Conservation (phyloP, 192 early-diverging fungal species). For the Lunasporangiospora selenospora region DNA sequence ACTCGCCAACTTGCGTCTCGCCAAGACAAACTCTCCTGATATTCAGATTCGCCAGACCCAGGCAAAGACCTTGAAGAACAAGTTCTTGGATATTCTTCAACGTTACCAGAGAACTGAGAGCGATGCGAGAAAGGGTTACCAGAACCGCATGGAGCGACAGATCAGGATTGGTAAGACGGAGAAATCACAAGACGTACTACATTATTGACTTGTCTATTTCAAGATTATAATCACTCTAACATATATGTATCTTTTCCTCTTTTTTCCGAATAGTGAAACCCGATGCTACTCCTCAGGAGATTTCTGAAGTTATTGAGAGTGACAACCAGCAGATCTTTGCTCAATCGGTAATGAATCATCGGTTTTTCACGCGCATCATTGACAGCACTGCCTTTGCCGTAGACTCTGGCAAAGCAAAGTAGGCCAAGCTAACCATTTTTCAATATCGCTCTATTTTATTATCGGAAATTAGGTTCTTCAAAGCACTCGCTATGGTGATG, state of each 20-base stretch:
- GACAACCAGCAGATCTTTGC: conserved; percentile 76
- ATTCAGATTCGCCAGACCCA: conserved; percentile 45
- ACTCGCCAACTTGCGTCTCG: conserved; percentile 24
- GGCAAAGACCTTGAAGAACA: conserved; percentile 60
- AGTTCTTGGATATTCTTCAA: conserved; percentile 70
- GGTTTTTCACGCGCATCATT: no score
- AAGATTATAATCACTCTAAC: conserved; percentile 1
- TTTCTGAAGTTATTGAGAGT: conserved; percentile 71
- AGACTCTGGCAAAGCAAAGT: no score
- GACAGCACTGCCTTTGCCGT: no score
- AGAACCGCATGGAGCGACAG: conserved; percentile 71
- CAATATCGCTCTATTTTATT: neutral
- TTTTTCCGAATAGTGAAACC: conserved; percentile 80
- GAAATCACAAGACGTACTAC: neutral
- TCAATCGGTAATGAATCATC: conserved; percentile 62
- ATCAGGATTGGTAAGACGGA: conserved; percentile 49
- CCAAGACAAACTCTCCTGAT: conserved; percentile 25
- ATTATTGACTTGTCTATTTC: neutral
- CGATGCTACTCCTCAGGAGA: conserved; percentile 70
- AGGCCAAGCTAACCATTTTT: no score
- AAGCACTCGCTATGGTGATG: conserved; percentile 67
- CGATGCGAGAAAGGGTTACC: conserved; percentile 84
- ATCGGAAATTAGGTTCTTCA: conserved; percentile 57
- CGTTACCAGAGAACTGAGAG: conserved; percentile 82
- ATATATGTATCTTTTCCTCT: conserved; percentile 2